These are phyloP conservation scores for Metroxylon sagu DNA, from an alignment of 176 grass and related monocot genomes.

Conservation along the genomic window DNA sequence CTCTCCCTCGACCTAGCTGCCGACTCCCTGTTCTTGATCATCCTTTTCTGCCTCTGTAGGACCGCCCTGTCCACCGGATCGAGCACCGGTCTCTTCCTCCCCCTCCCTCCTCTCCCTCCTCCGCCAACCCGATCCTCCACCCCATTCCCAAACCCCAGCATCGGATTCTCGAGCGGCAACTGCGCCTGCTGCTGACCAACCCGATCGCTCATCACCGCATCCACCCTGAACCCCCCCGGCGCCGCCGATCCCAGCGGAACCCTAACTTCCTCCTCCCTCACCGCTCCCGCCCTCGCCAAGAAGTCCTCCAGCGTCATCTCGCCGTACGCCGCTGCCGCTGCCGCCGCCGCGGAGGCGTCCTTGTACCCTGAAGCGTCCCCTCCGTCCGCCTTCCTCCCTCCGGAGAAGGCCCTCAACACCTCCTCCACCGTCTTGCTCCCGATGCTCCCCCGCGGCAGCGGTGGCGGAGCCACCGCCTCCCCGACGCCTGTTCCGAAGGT, in stretches of 20 bases:
- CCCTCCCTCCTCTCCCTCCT: too few relatives aligned
- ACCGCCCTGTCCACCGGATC: too few relatives aligned
- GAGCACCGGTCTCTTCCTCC: too few relatives aligned
- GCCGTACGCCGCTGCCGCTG: background rate
- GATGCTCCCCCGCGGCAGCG: background rate
- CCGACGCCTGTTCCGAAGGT: too few relatives aligned
- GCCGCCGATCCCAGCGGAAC: background rate
- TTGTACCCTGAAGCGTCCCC: background rate
- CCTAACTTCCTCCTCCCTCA: conserved; percentile 8
- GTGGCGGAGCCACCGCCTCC: too few relatives aligned
- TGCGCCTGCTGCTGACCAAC: conserved; percentile 1
- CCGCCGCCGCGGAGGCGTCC: too few relatives aligned
- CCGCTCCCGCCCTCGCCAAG: background rate
- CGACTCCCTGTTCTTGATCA: too few relatives aligned
- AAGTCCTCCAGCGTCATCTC: conserved; percentile 24
- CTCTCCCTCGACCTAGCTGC: too few relatives aligned
- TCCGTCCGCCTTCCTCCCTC: too few relatives aligned
- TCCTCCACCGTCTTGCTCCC: conserved; percentile 28
- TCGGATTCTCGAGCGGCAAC: background rate
- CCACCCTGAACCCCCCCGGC: background rate
- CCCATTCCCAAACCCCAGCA: background rate
- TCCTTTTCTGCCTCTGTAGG: too few relatives aligned
- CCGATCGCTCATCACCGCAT: background rate
- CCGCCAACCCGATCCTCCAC: too few relatives aligned
- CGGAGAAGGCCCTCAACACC: conserved; percentile 24